phyloP scores from a whole-genome alignment of 2,329 filamentous ascomycete genomes.

The Lecanicillium sp. region DNA sequence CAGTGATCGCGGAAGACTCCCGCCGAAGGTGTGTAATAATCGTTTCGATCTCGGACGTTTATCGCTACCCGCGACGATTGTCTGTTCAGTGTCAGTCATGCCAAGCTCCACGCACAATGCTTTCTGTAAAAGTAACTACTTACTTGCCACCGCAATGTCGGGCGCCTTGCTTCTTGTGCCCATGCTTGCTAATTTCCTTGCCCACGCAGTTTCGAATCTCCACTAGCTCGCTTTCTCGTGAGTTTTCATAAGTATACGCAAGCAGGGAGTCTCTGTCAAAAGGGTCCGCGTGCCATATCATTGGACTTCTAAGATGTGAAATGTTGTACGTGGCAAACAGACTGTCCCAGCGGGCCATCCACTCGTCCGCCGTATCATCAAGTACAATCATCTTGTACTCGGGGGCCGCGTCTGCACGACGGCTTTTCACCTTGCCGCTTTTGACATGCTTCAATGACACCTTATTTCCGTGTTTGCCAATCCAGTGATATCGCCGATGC shows the following conservation, averaged over 20 bases:
- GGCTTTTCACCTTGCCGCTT: slow-evolving; percentile 20
- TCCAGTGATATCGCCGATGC: slow-evolving; percentile 74
- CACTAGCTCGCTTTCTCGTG: slow-evolving; percentile 53
- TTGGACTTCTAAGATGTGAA: slow-evolving; percentile 63
- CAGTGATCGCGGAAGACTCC: slow-evolving; percentile 56
- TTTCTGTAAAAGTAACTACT: slow-evolving; percentile 10
- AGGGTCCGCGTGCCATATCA: slow-evolving; percentile 78
- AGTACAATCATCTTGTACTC: slow-evolving; percentile 51
- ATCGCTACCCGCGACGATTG: slow-evolving; percentile 41
- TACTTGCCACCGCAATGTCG: slow-evolving; percentile 33
- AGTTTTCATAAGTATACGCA: slow-evolving; percentile 55
- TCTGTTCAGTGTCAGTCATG: slow-evolving; percentile 20
- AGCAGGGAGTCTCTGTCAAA: slow-evolving; percentile 65
- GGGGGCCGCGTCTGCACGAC: slow-evolving; percentile 7
- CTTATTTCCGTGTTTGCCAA: slow-evolving; percentile 53
- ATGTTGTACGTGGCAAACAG: slow-evolving; percentile 64
- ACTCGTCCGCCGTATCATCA: slow-evolving; percentile 53
- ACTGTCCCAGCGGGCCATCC: slow-evolving; percentile 64
- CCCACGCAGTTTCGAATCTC: slow-evolving; percentile 70
- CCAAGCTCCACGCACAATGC: not conserved
- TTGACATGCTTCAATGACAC: slow-evolving; percentile 46
- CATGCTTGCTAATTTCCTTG: slow-evolving; percentile 72
- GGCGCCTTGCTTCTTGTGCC: slow-evolving; percentile 52
- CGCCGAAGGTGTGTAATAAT: slow-evolving; percentile 59
- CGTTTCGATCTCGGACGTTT: slow-evolving; percentile 58